phyloP scores from a whole-genome alignment of 2,329 filamentous ascomycete species.

The Parastagonospora nodorum region DNA sequence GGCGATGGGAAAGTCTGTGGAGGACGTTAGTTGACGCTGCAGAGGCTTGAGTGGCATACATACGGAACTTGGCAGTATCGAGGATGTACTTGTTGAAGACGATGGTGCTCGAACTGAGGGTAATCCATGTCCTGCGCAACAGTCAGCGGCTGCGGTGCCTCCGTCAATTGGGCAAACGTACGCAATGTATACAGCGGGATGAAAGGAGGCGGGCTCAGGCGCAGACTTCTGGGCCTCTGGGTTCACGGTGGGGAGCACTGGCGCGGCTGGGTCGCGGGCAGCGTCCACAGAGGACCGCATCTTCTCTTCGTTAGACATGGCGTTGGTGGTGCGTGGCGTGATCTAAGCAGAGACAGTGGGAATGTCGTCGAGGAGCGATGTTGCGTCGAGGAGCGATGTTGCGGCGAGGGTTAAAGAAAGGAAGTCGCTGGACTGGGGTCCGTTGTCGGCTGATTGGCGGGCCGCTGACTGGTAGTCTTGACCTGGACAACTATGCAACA shows the following conservation, averaged over 20 bases:
- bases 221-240: slow-evolving; percentile 71
- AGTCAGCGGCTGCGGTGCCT: slow-evolving; percentile 22
- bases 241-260: slow-evolving; percentile 80
- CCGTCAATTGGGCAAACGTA: slow-evolving; percentile 54
- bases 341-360: slow-evolving; percentile 19
- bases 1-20: slow-evolving; percentile 61
- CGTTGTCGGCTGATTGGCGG: slow-evolving; percentile 20
- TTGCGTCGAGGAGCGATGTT: slow-evolving; percentile 7
- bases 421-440: slow-evolving; percentile 17
- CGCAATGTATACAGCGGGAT: slow-evolving; percentile 85
- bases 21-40: slow-evolving; percentile 31
- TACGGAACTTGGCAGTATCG: slow-evolving; percentile 81
- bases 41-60: slow-evolving; percentile 42
- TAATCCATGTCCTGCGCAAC: slow-evolving; percentile 78
- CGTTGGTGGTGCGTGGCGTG: slow-evolving; percentile 24
- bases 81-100: slow-evolving; percentile 99
- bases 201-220: slow-evolving; percentile 65
- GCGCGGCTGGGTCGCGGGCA: slow-evolving; percentile 63
- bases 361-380: slow-evolving; percentile 11
- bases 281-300: slow-evolving; percentile 80
- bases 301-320: slow-evolving; percentile 73
- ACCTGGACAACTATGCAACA: slow-evolving; percentile 12
- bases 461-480: slow-evolving; percentile 26
- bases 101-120: slow-evolving; percentile 90
- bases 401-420: slow-evolving; percentile 21